Conservation (phyloP, 495 filamentous ascomycete genomes). For the Aspergillus incahuasiensis region DNA sequence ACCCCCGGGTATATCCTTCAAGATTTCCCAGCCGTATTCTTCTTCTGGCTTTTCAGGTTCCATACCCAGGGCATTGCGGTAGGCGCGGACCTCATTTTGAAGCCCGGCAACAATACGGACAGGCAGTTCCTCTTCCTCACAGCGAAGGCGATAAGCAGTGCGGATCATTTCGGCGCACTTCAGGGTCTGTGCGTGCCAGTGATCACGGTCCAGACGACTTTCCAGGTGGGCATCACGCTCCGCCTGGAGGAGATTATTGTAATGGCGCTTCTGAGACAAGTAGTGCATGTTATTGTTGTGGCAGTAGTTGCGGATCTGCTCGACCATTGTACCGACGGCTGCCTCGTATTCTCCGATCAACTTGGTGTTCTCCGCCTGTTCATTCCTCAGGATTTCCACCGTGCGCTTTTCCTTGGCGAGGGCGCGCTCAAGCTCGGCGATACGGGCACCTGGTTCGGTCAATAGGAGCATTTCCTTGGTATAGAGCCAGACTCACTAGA, state of each 20-base stretch:
- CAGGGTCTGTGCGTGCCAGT: slow-evolving; percentile 58
- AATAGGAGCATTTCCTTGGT: background rate
- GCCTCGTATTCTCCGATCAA: slow-evolving; percentile 57
- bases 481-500: slow-evolving; percentile 26
- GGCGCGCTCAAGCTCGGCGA: slow-evolving; percentile 48
- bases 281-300: slow-evolving; percentile 57
- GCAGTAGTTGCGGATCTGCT: slow-evolving; percentile 58
- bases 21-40: slow-evolving; percentile 50
- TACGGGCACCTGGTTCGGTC: slow-evolving; percentile 37
- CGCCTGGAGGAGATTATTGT: slow-evolving; percentile 53
- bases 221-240: slow-evolving; percentile 54
- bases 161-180: slow-evolving; percentile 50
- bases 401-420: slow-evolving; percentile 47
- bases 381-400: slow-evolving; percentile 42
- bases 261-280: slow-evolving; percentile 54
- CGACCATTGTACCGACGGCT: slow-evolving; percentile 51
- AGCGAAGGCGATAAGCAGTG: slow-evolving; percentile 45
- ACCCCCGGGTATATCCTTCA: slow-evolving; percentile 40
- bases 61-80: slow-evolving; percentile 49
- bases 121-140: slow-evolving; percentile 46
- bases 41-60: slow-evolving; percentile 49
- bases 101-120: slow-evolving; percentile 47
- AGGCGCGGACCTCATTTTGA: slow-evolving; percentile 53
- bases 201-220: slow-evolving; percentile 57
- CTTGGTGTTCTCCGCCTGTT: slow-evolving; percentile 47